phyloP scores from a whole-genome alignment of 345 rosid species.

The Syzygium grande region DNA sequence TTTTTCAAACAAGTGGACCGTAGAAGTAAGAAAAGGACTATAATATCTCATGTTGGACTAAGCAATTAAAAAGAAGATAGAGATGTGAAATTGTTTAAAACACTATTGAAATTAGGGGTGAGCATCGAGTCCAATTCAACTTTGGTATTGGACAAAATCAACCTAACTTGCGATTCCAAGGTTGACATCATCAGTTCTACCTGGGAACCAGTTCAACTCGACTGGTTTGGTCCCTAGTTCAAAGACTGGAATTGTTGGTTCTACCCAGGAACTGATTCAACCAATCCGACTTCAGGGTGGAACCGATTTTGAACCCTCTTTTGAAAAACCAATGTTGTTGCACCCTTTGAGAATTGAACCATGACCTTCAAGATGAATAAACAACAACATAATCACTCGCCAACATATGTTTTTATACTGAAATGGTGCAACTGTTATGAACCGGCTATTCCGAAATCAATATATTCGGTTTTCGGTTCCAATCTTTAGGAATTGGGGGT shows the following conservation, averaged over 20 bases:
- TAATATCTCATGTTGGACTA: background rate
- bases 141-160: background rate
- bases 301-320: background rate
- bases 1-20: background rate
- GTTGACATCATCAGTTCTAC: background rate
- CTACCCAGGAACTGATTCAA: background rate
- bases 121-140: background rate
- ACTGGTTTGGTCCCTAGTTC: fast-evolving
- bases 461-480: fast-evolving
- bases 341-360: background rate
- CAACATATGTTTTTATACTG: background rate
- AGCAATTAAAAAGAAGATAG: background rate
- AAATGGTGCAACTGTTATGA: background rate
- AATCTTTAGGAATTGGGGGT: background rate
- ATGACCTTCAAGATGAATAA: background rate
- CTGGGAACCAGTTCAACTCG: background rate
- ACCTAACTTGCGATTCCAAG: background rate
- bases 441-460: background rate
- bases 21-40: background rate
- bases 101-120: background rate
- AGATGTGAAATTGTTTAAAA: background rate
- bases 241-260: background rate
- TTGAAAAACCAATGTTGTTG: background rate
- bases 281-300: background rate
- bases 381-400: background rate